A percentile compares a stretch with the other conserved stretches of the same genome.
phyloP scores from a whole-genome alignment of 1,284 basidiomycete species.

The Ustilago xerochloae region DNA sequence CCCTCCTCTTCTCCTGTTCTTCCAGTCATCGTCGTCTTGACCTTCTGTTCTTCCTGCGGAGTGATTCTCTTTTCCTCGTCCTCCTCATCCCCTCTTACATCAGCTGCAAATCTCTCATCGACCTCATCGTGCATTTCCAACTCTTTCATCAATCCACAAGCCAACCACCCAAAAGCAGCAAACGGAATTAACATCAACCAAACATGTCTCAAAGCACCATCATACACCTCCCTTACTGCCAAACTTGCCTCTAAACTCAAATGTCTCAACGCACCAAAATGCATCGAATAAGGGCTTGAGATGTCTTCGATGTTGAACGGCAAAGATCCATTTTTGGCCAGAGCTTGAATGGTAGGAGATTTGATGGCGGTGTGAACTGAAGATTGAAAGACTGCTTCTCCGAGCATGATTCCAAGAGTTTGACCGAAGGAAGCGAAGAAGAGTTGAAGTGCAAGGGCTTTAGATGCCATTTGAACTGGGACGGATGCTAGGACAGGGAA shows the following conservation, averaged over 20 bases:
- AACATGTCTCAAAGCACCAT: slow-evolving; percentile 15
- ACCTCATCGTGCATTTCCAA: slow-evolving; percentile 43
- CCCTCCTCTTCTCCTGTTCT: not conserved
- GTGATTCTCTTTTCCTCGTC: not conserved
- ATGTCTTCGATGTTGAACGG: slow-evolving; percentile 40
- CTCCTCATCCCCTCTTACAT: not conserved
- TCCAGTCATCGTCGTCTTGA: no score
- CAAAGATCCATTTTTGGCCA: slow-evolving; percentile 22
- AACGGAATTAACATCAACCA: slow-evolving; percentile 35
- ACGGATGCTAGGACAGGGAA: slow-evolving; percentile 40
- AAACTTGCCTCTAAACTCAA: slow-evolving; percentile 7
- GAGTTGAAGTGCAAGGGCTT: slow-evolving; percentile 28
- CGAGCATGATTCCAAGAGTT: slow-evolving; percentile 48
- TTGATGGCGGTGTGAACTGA: slow-evolving; percentile 31
- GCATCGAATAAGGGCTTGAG: slow-evolving; percentile 32
- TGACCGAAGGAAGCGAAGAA: slow-evolving; percentile 44
- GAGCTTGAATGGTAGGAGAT: slow-evolving; percentile 8
- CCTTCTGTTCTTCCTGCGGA: not conserved
- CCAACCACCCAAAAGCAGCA: slow-evolving; percentile 14
- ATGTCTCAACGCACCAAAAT: slow-evolving; percentile 10
- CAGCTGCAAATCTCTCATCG: slow-evolving; percentile 30
- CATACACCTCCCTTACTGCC: slow-evolving; percentile 24
- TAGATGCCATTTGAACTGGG: slow-evolving; percentile 19
- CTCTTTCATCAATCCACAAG: slow-evolving; percentile 30
- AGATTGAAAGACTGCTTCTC: slow-evolving; percentile 42